These are phyloP conservation scores for Sporothrix luriei DNA, from an alignment of 2,329 filamentous ascomycete species.

Conservation along the genomic window DNA sequence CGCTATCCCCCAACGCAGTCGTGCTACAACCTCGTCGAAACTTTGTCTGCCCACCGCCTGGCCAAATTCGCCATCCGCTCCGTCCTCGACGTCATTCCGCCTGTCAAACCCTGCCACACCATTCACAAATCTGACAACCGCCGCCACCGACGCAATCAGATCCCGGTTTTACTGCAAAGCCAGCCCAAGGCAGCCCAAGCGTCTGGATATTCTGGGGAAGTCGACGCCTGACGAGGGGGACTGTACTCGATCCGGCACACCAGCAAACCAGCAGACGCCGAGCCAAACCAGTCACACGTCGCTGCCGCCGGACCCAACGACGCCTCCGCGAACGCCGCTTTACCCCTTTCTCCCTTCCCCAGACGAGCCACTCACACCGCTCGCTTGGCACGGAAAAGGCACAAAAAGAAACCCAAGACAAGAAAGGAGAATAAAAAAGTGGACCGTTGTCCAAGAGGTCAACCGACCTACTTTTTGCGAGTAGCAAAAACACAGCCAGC, in stretches of 20 bases:
- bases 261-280: not conserved
- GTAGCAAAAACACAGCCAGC: not conserved
- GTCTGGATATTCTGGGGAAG: slow-evolving; percentile 26
- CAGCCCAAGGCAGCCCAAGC: not conserved
- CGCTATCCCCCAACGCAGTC: not conserved
- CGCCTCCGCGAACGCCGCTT: slow-evolving; percentile 1
- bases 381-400: not conserved
- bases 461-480: slow-evolving; percentile 24
- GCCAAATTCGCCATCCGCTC: slow-evolving; percentile 10
- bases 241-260: not conserved
- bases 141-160: not conserved
- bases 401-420: not conserved
- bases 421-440: slow-evolving; percentile 13
- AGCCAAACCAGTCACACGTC: not conserved
- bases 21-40: not conserved
- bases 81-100: slow-evolving; percentile 25
- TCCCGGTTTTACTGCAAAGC: not conserved
- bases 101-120: not conserved
- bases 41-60: not conserved
- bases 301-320: slow-evolving; percentile 13
- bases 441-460: slow-evolving; percentile 20
- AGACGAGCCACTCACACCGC: slow-evolving; percentile 22
- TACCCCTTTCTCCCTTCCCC: slow-evolving; percentile 12
- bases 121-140: not conserved
- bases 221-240: not conserved